Evolutionary conservation across 345 rosid species (phyloP), one percentile per base, ranked within the genome.

Genomic region (Cardamine occulta): DNA sequence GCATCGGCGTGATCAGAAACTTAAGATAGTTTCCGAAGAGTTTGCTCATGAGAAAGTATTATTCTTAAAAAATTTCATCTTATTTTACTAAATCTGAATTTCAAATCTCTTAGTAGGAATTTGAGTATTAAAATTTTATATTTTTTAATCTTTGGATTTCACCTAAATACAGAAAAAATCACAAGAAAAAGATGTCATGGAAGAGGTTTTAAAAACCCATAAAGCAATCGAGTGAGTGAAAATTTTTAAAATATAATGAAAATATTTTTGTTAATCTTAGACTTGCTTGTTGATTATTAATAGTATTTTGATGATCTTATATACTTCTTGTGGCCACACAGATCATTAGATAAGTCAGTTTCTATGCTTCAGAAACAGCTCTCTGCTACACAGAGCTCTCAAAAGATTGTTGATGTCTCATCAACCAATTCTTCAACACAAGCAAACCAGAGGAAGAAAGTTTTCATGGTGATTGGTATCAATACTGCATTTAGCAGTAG

Each of bases 401-500:
- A 75, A 48, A 85, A 90, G 74, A 58, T 66, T 79, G 68, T 82
- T 19, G 79, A 85, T 58, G 78, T 72, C 47, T 66, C 84, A 63
- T 63, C 21, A 9, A 72, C 85, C 1, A 77, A 68, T 66, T 63
- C 74, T 65, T n/a, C 78, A 35, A 77, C 45, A 21, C 70, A 81
- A 8, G 84, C 73, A 24, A 47, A 66, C 23, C 72, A 81, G 3
- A 85, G 66, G 88, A 82, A 80, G 74, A 95, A 92, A 73, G 86
- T 81, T 4, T 89, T 91, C 79, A 80, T 89, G 87, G 99, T 96
- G 57, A 83, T 96, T 65, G 99, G 99, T 66, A 91, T 96, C 39
- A 96, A 96, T 59, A 93, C 99, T 28, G 98, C 98, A 67, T 95
- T 93, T 85, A 96, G 99, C 65, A 89, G 98, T 80, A 84, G 98